Base-by-base conservation (phyloP, 1,284 basidiomycete genomes). In the Cryptococcus floricola region DNA sequence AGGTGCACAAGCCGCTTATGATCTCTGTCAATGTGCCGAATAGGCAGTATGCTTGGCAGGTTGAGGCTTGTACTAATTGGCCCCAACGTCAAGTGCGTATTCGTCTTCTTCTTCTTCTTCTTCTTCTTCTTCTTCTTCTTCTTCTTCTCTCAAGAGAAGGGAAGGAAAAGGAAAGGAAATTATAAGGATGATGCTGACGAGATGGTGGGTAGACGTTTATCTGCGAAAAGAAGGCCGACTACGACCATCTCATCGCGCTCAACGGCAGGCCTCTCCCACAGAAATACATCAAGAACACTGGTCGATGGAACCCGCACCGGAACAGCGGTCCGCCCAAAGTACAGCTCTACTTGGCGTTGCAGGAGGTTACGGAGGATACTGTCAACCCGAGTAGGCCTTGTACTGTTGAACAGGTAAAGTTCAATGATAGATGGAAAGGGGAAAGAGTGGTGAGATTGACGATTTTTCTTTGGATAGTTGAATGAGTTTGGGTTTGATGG, bases 1-100 rank as follows among this genome's bases (percentile, higher is more conserved):
- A 86, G 48, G 85, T 98, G n/a, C 85, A 89, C 60, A 89, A 93
- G 73, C 95, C 96, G 2, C 84, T 89, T 0, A 82, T 83, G 65
- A 83, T 89, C 55, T 87, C 83, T 28, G 79, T 92, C 50, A 85
- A 80, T 37, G 83, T 96, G 16, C 85, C 85, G 23, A 82, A 92
- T 69, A 79, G 76, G 57, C 66, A 67, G 23, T 89, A 81, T 58
- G 84, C 85, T 1, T 78, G 83, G 65, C 84, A 87, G 6, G 83
- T 98, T 6, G 95, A 98, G 69, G 81, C 83, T 0, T 87, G 85
- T 52, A 85, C 96, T 59, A 82, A 69, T 53, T 67, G 65, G 18
- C 77, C 76, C 49, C 82, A 85, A 57, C 67, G 92, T 54, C 85
- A 82, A 80, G 92, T 89, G 44, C 39, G 78, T 41, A 41, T 25